Percentiles rank a stretch among this genome's conserved stretches.
phyloP scores from a whole-genome alignment of 2,329 filamentous ascomycete genomes.

The Calcarisporium arbuscula region DNA sequence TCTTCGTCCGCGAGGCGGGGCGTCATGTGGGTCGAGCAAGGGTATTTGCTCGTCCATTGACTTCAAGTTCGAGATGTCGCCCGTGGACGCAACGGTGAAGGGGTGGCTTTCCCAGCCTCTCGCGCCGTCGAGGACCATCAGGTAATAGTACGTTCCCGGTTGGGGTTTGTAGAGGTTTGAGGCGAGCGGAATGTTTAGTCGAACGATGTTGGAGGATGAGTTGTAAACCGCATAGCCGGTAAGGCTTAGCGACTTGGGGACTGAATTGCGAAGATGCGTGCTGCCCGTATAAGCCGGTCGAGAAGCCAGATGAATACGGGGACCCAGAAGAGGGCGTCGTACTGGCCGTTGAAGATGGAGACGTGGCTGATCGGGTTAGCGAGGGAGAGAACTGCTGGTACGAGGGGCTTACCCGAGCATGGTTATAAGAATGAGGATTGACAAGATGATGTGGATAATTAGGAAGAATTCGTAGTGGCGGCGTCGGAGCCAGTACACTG shows the following conservation, averaged over 20 bases:
- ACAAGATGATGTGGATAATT: conserved; percentile 43
- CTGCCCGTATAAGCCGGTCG: conserved; percentile 40
- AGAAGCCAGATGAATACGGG: conserved; percentile 42
- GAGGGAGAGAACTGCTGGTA: too few relatives aligned
- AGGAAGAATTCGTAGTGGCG: conserved; percentile 48
- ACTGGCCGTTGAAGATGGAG: conserved; percentile 44
- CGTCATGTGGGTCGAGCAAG: conserved; percentile 18
- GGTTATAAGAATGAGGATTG: conserved; percentile 40
- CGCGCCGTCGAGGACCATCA: conserved; percentile 33
- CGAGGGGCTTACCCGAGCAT: conserved; percentile 45
- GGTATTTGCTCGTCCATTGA: conserved; percentile 24
- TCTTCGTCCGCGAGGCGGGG: conserved; percentile 8
- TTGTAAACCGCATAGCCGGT: conserved; percentile 28
- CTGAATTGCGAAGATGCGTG: conserved; percentile 37
- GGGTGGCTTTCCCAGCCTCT: conserved; percentile 44
- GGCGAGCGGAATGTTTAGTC: conserved; percentile 30
- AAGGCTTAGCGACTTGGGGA: conserved; percentile 27
- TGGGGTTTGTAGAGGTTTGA: conserved; percentile 25
- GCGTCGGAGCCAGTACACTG: conserved; percentile 44
- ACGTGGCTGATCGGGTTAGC: conserved; percentile 32
- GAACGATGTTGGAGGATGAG: conserved; percentile 32
- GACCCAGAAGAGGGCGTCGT: conserved; percentile 43
- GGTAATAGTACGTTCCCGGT: conserved; percentile 39
- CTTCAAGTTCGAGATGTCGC: conserved; percentile 12
- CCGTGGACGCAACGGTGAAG: conserved; percentile 38